These are phyloP conservation scores for Microdochium trichocladiopsis DNA, from an alignment of 2,329 filamentous ascomycete species.

Conservation along the genomic window DNA sequence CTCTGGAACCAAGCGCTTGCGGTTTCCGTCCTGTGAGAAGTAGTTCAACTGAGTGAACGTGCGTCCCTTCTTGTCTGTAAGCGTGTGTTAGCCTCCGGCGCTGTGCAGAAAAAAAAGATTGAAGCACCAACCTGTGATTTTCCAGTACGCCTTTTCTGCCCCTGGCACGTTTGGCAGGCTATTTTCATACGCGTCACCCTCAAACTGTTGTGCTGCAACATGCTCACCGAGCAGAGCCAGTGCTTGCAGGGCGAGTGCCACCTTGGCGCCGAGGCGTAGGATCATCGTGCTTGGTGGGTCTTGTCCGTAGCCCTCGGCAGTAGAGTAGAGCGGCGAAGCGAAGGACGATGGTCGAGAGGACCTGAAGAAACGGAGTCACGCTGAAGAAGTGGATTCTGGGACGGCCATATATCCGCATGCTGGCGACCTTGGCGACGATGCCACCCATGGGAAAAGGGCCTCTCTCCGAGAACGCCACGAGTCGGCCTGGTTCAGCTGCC, in stretches of 20 bases:
- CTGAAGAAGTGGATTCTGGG: too few species aligned
- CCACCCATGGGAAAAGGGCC: too few species aligned
- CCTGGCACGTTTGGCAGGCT: conserved; percentile 20
- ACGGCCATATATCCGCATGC: too few species aligned
- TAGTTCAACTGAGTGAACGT: conserved; percentile 23
- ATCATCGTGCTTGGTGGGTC: not conserved
- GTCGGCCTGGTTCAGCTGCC: too few species aligned
- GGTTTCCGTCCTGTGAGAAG: conserved; percentile 15
- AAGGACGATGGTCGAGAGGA: too few species aligned
- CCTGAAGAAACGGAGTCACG: too few species aligned
- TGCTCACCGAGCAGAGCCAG: not conserved
- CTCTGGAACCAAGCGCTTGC: conserved; percentile 12
- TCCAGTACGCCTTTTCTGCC: conserved; percentile 22
- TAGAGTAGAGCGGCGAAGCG: too few species aligned
- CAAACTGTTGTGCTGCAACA: conserved; percentile 17
- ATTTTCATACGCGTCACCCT: conserved; percentile 19
- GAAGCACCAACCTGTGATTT: conserved; percentile 8
- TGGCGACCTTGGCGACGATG: too few species aligned
- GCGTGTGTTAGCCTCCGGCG: not conserved
- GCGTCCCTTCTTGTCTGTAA: conserved; percentile 4
- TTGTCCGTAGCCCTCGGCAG: not conserved
- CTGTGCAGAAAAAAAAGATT: too few species aligned
- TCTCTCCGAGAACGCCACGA: too few species aligned
- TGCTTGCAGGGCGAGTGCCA: not conserved
- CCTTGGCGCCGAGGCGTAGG: not conserved